phyloP scores from a whole-genome alignment of 2,329 filamentous ascomycete genomes.

The Penicillium verrucosum region DNA sequence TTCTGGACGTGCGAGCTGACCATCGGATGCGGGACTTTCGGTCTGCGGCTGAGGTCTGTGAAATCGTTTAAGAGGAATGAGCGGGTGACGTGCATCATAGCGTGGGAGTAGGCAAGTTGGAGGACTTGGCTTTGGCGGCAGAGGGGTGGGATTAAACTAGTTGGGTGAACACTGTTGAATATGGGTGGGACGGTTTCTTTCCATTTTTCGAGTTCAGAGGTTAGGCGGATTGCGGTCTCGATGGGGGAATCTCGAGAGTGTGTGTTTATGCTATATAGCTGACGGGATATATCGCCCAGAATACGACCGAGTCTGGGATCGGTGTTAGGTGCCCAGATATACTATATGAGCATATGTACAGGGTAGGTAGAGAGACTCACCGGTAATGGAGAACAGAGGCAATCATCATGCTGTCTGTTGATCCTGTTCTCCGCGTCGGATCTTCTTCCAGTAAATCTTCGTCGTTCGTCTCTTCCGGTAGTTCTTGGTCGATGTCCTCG shows the following conservation, averaged over 20 bases:
- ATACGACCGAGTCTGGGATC: slow-evolving; percentile 49
- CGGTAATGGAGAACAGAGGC: slow-evolving; percentile 40
- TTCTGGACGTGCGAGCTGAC: slow-evolving; percentile 41
- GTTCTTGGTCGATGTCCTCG: slow-evolving; percentile 61
- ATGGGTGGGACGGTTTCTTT: slow-evolving; percentile 36
- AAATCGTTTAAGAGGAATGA: slow-evolving; percentile 39
- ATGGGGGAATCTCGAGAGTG: slow-evolving; percentile 30
- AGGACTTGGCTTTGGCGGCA: slow-evolving; percentile 40
- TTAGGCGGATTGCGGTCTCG: slow-evolving; percentile 35
- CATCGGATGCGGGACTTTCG: slow-evolving; percentile 28
- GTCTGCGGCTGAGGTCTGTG: slow-evolving; percentile 34
- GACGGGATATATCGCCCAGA: slow-evolving; percentile 47
- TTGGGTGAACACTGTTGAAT: slow-evolving; percentile 36
- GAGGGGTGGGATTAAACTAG: slow-evolving; percentile 38
- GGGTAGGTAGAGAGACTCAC: slow-evolving; percentile 16
- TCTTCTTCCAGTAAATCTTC: slow-evolving; percentile 52
- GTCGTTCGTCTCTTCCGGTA: slow-evolving; percentile 57
- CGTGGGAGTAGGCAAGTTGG: slow-evolving; percentile 39
- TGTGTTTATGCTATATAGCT: slow-evolving; percentile 40
- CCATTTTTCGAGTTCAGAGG: slow-evolving; percentile 36
- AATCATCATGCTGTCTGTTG: slow-evolving; percentile 41
- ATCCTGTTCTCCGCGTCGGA: slow-evolving; percentile 32
- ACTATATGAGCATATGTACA: neutral
- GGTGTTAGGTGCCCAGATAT: neutral
- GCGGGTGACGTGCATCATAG: slow-evolving; percentile 40